Evolutionary conservation across 2,329 filamentous ascomycete species (phyloP), one percentile per base, ranked within the genome.

Genomic region (Didymella sp.): DNA sequence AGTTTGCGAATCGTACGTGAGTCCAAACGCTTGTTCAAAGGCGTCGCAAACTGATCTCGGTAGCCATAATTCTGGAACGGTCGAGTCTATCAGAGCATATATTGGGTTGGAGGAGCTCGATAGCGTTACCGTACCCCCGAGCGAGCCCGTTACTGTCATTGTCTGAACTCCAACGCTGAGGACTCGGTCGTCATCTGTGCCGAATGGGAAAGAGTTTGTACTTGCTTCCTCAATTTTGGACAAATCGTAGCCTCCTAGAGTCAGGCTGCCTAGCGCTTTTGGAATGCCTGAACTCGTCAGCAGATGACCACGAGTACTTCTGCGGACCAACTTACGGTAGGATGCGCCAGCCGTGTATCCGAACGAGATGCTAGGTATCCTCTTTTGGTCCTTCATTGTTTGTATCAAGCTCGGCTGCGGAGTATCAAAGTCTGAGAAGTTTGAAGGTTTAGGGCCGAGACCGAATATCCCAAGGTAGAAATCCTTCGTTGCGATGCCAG

Each of bases 41-140:
- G 45, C 58, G n/a, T 76, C 61, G 62, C 76, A 78, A 11, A 73
- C 65, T 6, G 45, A 24, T 5, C 17, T 38, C 8, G 75, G 76
- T 4, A 78, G 67, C 74, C 73, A 77, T 4, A 77, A 59, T n/a
- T 76, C 60, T 1, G 74, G 59, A 12, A 77, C 62, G 22, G 72
- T 68, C 15, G 72, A 76, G 62, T 78, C 72, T 22, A 51, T 42
- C 33, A 37, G n/a, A n/a, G n/a, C 33, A 9, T 37, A 8, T n/a
- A 37, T 6, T 19, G 33, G 33, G 8, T 19, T 37, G 6, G 33
- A 37, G 17, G 30, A n/a, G 30, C 30, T 33, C 7, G 30, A 33
- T 15, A 33, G 30, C 2, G 30, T 33, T 15, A 33, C 30, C n/a
- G 30, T 33, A 17, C 30, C 30, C 30, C n/a, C n/a, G 30, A 33